Evolutionary conservation across 208 protist species (phyloP).

Genomic region (Acanthamoeba lenticulata): DNA sequence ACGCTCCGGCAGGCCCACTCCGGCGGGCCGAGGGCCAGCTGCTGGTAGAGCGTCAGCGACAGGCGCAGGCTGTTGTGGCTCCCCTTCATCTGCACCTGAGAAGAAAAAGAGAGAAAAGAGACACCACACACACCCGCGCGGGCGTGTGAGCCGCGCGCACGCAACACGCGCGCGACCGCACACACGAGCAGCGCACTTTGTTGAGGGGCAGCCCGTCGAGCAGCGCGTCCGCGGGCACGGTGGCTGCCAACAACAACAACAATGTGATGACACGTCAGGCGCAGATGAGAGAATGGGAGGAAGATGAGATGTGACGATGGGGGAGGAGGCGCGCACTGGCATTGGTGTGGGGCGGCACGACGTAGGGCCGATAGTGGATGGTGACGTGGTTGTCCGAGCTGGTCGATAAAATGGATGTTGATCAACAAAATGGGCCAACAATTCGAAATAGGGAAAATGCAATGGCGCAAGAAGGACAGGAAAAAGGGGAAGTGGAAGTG

Average conservation of each 20-base stretch:
- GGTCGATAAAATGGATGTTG: background rate
- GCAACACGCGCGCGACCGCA: background rate
- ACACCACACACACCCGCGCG: background rate
- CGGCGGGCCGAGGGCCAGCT: background rate
- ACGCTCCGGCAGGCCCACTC: background rate
- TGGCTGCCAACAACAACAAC: background rate
- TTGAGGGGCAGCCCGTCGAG: background rate
- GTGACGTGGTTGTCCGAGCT: background rate
- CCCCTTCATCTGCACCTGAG: background rate
- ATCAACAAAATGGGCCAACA: background rate
- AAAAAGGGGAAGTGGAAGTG: background rate
- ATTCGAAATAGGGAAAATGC: background rate
- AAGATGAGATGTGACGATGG: background rate
- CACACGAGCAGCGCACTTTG: background rate
- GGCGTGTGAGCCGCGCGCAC: background rate
- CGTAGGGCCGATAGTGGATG: background rate
- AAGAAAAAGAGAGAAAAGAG: background rate
- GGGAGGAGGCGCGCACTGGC: background rate
- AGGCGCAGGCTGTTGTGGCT: constrained; percentile 1
- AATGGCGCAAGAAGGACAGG: background rate
- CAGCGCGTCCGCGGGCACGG: background rate
- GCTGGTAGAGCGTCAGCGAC: background rate
- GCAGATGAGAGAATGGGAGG: background rate
- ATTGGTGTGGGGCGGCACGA: background rate
- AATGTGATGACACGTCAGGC: background rate